Conservation (phyloP, 176 grass and related monocot genomes). For the Luzula sylvatica region DNA sequence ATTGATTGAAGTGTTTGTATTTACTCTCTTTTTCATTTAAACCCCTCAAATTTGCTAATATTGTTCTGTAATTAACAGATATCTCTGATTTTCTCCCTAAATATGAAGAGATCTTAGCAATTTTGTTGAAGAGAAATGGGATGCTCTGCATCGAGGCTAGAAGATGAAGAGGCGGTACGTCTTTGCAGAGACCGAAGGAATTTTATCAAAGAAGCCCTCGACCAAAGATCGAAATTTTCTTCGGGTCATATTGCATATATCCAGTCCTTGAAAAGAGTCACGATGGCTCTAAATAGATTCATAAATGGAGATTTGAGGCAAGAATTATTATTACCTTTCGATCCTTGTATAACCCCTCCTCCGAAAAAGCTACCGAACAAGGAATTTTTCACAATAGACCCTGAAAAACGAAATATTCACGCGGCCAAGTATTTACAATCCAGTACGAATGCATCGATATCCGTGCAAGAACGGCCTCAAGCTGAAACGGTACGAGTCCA, state of each 20-base stretch:
- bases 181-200: constrained; percentile 84
- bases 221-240: constrained; percentile 62
- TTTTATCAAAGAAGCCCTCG: constrained; percentile 85
- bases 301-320: constrained; percentile 55
- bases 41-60: not conserved
- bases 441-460: constrained; percentile 56
- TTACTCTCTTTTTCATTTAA: not conserved
- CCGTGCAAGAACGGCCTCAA: constrained; percentile 56
- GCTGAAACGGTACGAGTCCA: constrained; percentile 55
- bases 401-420: constrained; percentile 58
- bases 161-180: constrained; percentile 94
- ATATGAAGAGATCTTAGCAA: constrained; percentile 60
- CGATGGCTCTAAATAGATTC: constrained; percentile 55
- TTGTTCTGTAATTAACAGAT: constrained; percentile 9
- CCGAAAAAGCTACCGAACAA: constrained; percentile 33
- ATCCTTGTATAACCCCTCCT: constrained; percentile 46
- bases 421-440: constrained; percentile 60
- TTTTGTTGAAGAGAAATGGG: constrained; percentile 68
- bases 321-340: constrained; percentile 44
- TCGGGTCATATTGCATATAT: constrained; percentile 77
- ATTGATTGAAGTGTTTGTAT: not conserved
- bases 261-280: constrained; percentile 68
- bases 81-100: constrained; percentile 19
- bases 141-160: constrained; percentile 89
- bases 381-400: constrained; percentile 50